Conservation (phyloP, 805 yeast species). For the Ogataea trehalophila region DNA sequence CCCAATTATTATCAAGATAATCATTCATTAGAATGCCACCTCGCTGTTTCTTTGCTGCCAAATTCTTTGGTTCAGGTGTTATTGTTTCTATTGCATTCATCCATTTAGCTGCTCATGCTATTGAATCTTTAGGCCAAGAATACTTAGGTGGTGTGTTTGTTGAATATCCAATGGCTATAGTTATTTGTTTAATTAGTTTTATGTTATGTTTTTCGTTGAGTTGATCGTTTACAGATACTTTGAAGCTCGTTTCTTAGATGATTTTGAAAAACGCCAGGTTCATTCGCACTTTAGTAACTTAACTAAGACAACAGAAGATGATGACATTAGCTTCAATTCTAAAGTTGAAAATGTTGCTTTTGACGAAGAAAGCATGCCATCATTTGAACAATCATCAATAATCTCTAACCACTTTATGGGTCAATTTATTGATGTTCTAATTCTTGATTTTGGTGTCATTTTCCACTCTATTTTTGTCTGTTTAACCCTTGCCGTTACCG, state of each 20-base stretch:
- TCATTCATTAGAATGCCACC: slow-evolving; percentile 52
- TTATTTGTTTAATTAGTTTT: slow-evolving; percentile 43
- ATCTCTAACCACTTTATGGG: slow-evolving; percentile 44
- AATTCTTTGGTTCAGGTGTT: slow-evolving; percentile 77
- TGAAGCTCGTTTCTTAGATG: slow-evolving; percentile 26
- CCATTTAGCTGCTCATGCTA: slow-evolving; percentile 65
- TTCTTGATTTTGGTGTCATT: slow-evolving; percentile 71
- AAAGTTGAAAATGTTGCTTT: slow-evolving; percentile 12
- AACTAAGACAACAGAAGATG: slow-evolving; percentile 9
- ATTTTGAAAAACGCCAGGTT: slow-evolving; percentile 31
- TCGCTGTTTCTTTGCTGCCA: slow-evolving; percentile 59
- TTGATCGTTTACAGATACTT: slow-evolving; percentile 40
- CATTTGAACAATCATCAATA: slow-evolving; percentile 35
- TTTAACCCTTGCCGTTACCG: slow-evolving; percentile 67
- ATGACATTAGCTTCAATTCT: slow-evolving; percentile 25
- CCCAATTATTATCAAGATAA: slow-evolving; percentile 56
- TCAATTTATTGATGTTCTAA: slow-evolving; percentile 47
- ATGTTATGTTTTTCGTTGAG: slow-evolving; percentile 46
- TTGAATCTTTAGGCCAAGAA: slow-evolving; percentile 44
- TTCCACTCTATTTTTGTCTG: slow-evolving; percentile 82
- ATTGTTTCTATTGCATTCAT: slow-evolving; percentile 75
- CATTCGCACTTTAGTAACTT: slow-evolving; percentile 52
- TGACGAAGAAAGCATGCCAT: not conserved
- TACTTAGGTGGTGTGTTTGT: slow-evolving; percentile 58
- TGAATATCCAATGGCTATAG: slow-evolving; percentile 50